Evolutionary conservation across 345 rosid species (phyloP), one percentile per base, ranked within the genome.

Genomic region (Acer yangbiense): DNA sequence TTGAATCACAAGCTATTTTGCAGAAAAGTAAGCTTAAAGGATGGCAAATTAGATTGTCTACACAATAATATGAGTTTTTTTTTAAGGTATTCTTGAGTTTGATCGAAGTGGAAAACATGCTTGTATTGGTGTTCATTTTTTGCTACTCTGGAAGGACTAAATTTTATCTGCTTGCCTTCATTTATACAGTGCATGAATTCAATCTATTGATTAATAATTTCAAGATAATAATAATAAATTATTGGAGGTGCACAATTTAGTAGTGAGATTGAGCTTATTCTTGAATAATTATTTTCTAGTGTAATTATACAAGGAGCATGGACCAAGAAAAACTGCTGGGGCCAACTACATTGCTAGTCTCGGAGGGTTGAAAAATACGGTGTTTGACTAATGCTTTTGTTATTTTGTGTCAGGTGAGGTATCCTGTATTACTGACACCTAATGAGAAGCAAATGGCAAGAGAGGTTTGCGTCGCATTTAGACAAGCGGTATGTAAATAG

Each of bases 381-480:
- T 69, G 20, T 48, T 61, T 74, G 61, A 62, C 65, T 74, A 50
- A 57, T 76, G 65, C 39, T 9, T 66, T 65, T 79, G 20, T 65
- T 81, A 21, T 23, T 62, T 66, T 68, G 71, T 71, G 32, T 69
- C 90, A 94, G 97, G 94, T 94, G 73, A 87, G 97, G 79, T 94
- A 94, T 89, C 98, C 96, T 6, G 95, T 91, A 72, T 86, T 94
- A 72, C 83, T 97, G 78, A 93, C 97, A 79, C 97, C 98, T 77
- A 91, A 91, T 68, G 99, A 96, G 88, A 96, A 96, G 89, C 97
- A 96, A 86, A 96, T 96, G 98, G 95, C 99, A 12, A 89, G 99
- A 83, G 99, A 92, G 76, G 98, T 96, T 83, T 91, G 98, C 89
- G 85, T 90, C 43, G 98, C 99, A 52, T 96, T 96, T 88, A 88